Percentiles rank a stretch among this genome's conserved stretches.
phyloP scores from a whole-genome alignment of 2,329 filamentous ascomycete genomes.

The Colletotrichum sp. region DNA sequence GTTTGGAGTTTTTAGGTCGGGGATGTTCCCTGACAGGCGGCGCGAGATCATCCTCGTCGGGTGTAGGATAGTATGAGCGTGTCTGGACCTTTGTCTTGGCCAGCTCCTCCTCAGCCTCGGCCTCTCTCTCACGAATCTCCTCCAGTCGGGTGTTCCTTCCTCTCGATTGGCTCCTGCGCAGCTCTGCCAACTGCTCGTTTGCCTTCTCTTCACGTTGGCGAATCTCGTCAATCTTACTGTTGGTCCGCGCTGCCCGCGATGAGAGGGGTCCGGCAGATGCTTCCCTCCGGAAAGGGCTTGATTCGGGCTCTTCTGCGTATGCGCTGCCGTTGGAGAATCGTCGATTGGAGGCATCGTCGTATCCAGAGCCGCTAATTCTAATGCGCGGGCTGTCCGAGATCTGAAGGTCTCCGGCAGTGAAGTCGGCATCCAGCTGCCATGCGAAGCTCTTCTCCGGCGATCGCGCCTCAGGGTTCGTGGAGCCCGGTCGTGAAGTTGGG shows the following conservation, averaged over 20 bases:
- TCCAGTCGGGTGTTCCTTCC: slow-evolving; percentile 48
- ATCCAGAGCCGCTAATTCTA: slow-evolving; percentile 38
- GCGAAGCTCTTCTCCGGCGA: slow-evolving; percentile 59
- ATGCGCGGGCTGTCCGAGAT: slow-evolving; percentile 62
- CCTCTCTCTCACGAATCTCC: slow-evolving; percentile 48
- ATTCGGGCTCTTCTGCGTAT: slow-evolving; percentile 1
- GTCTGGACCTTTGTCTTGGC: background rate
- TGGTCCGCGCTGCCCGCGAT: slow-evolving; percentile 31
- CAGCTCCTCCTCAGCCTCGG: slow-evolving; percentile 30
- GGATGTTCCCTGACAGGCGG: background rate
- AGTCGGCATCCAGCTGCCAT: slow-evolving; percentile 63
- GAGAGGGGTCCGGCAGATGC: background rate
- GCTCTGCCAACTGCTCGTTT: slow-evolving; percentile 1
- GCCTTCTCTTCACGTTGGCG: slow-evolving; percentile 44
- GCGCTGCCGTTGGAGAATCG: slow-evolving; percentile 30
- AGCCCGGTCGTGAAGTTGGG: slow-evolving; percentile 24
- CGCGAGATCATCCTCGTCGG: slow-evolving; percentile 30
- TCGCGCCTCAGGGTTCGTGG: slow-evolving; percentile 21
- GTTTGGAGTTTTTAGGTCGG: slow-evolving; percentile 41
- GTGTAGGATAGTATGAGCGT: slow-evolving; percentile 23
- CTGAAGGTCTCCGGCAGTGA: slow-evolving; percentile 61
- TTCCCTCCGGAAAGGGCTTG: slow-evolving; percentile 2
- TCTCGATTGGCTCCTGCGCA: background rate
- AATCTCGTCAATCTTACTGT: slow-evolving; percentile 56
- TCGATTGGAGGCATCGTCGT: slow-evolving; percentile 27